A percentile compares a stretch with the other conserved stretches of the same genome.
Evolutionary conservation across 2,329 filamentous ascomycete species (phyloP).

Genomic region (Phyllosticta capitalensis): DNA sequence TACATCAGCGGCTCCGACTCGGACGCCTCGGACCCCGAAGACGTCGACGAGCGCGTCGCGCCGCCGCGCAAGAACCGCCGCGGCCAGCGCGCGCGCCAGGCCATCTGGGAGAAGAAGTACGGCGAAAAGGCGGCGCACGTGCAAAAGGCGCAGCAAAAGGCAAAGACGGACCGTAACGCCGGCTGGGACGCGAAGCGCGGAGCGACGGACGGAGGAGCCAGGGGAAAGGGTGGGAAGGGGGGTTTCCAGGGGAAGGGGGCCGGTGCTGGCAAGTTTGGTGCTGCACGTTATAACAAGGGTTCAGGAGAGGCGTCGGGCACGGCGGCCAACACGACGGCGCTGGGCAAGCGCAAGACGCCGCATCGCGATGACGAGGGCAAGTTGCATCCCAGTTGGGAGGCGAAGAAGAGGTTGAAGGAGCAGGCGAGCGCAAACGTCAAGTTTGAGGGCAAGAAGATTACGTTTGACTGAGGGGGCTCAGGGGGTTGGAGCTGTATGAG

Average conservation of each 20-base stretch:
- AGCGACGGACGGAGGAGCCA: conserved; percentile 28
- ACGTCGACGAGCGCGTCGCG: conserved; percentile 39
- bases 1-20: conserved; percentile 73
- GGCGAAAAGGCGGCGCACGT: conserved; percentile 61
- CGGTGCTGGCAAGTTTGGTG: conserved; percentile 15
- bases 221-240: conserved; percentile 6
- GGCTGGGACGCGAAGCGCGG: conserved; percentile 53
- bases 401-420: conserved; percentile 51
- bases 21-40: conserved; percentile 46
- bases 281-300: conserved; percentile 14
- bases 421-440: conserved; percentile 35
- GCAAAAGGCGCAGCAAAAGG: conserved; percentile 33
- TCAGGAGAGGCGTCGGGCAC: conserved; percentile 20
- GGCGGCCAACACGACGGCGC: conserved; percentile 23
- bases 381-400: conserved; percentile 57
- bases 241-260: conserved; percentile 7
- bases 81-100: conserved; percentile 68
- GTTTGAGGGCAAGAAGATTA: conserved; percentile 54
- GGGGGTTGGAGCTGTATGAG: not conserved
- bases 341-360: conserved; percentile 21
- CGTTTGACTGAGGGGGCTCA: conserved; percentile 42
- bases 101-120: conserved; percentile 73
- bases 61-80: conserved; percentile 60
- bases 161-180: conserved; percentile 32
- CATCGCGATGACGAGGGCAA: conserved; percentile 40